Conservation (phyloP, 1,139 yeast species). For the Protomyces lactucae-debilis region DNA sequence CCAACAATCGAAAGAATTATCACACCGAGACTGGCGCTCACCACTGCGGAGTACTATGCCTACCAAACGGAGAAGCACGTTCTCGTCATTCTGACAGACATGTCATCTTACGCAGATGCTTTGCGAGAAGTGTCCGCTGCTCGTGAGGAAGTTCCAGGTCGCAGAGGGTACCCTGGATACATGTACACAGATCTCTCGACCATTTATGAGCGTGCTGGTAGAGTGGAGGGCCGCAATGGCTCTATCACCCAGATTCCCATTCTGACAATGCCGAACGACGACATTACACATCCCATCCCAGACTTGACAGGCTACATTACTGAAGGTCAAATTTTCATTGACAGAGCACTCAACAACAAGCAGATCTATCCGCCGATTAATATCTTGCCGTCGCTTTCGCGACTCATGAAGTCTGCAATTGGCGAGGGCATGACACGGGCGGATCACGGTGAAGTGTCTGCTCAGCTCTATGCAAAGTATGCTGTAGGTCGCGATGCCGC, state of each 20-base stretch:
- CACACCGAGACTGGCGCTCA: slow-evolving; percentile 98
- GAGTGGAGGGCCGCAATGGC: slow-evolving; percentile 99
- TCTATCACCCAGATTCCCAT: slow-evolving; percentile 98
- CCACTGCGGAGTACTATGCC: slow-evolving; percentile 97
- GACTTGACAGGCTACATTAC: slow-evolving; percentile 99
- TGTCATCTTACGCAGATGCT: slow-evolving; percentile 99
- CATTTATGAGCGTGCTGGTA: slow-evolving; percentile 98
- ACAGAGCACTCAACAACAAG: slow-evolving; percentile 91
- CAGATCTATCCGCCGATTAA: slow-evolving; percentile 99
- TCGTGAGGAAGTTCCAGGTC: slow-evolving; percentile 99
- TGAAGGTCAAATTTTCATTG: slow-evolving; percentile 96
- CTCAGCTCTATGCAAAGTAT: slow-evolving; percentile 96
- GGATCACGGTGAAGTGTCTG: slow-evolving; percentile 98
- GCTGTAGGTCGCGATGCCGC: slow-evolving; percentile 99
- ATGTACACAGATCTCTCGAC: slow-evolving; percentile 99
- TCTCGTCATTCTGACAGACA: slow-evolving; percentile 93
- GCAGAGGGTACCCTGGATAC: slow-evolving; percentile 99
- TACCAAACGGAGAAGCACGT: slow-evolving; percentile 99
- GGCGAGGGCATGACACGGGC: slow-evolving; percentile 99
- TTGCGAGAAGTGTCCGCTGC: slow-evolving; percentile 99
- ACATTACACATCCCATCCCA: slow-evolving; percentile 98
- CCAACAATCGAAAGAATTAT: slow-evolving; percentile 99
- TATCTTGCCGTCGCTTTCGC: slow-evolving; percentile 92
- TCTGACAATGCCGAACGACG: slow-evolving; percentile 99
- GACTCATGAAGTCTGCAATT: slow-evolving; percentile 98